Base-by-base conservation (phyloP, 371 early-diverging fungal genomes). In the Parasitella parasitica region DNA sequence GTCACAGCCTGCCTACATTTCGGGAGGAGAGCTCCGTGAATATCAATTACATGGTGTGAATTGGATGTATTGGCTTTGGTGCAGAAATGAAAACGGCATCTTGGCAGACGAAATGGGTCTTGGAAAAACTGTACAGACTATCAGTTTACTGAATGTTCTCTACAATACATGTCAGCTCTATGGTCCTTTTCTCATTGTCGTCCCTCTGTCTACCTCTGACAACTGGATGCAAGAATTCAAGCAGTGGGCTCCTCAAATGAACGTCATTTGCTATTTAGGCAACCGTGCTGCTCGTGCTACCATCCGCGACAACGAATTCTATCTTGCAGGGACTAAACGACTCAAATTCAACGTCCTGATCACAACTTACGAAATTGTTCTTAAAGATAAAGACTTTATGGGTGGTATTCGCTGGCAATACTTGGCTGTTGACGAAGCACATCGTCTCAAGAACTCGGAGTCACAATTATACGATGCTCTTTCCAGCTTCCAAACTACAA, bases 31-130 rank as follows among this genome's bases (percentile, higher is more conserved):
- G 63, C 86, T 99, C 27, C 87, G 99, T 39, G 97, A 95, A 60
- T 99, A 99, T 73, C 99, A 99, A 76, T 75, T 98, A 32, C 90
- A 92, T 27, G 98, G 99, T 55, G 82, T 99, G 18, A 98, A 98
- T 75, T 99, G 99, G 99, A 94, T 99, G 90, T 93, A 97, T n/a
- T 92, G 94, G 67, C 80, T 97, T 27, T 99, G 99, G 99, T 93
- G 94, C 64, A 85, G 85, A 54, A 91, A 97, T 76, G 87, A 92
- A 73, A 97, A 98, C 70, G 98, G 96, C 16, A 97, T 99, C 61
- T 71, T 98, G 38, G 99, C 99, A 1, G 87, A 89, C 61, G 89
- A 93, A 76, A 92, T 93, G 95, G 99, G 99, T 26, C 77, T 99
- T 38, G 99, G 99, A 12, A 99, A 99, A 78, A 99, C 99, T 0